A percentile compares a stretch with the other conserved stretches of the same genome.
phyloP scores from a whole-genome alignment of 257 asterid species.

The Cinchona pubescens region DNA sequence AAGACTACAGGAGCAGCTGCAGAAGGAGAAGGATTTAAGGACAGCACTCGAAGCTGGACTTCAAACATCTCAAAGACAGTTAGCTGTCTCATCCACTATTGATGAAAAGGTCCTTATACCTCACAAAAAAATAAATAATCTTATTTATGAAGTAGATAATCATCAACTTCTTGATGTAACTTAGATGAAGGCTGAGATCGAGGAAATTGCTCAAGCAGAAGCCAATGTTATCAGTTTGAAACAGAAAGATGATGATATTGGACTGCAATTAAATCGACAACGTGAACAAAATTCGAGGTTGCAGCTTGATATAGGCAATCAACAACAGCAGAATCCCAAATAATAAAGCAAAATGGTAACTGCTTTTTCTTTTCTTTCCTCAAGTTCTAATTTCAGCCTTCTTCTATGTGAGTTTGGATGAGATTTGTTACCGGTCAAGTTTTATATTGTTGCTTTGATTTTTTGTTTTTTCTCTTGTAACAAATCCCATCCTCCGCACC shows the following conservation, averaged over 20 bases:
- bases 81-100: constrained; percentile 40
- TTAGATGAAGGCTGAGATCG: constrained; percentile 62
- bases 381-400: constrained; percentile 4
- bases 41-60: constrained; percentile 67
- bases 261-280: constrained; percentile 53
- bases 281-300: constrained; percentile 58
- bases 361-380: constrained; percentile 8
- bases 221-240: constrained; percentile 48
- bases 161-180: constrained; percentile 26
- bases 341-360: constrained; percentile 47
- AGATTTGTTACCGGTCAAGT: constrained; percentile 13
- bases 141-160: constrained; percentile 19
- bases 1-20: constrained; percentile 66
- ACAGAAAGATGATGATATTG: constrained; percentile 71
- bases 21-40: constrained; percentile 73
- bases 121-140: constrained; percentile 7
- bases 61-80: constrained; percentile 43
- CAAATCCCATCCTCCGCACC: not conserved
- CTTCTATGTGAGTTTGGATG: not conserved
- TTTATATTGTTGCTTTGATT: not conserved
- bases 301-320: constrained; percentile 42
- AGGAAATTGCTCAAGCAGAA: constrained; percentile 67
- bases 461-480: not conserved
- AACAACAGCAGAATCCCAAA: constrained; percentile 40
- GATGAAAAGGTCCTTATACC: constrained; percentile 57